Evolutionary conservation across 352 stramenopile species (phyloP).

Genomic region (Globisporangium barbulae): DNA sequence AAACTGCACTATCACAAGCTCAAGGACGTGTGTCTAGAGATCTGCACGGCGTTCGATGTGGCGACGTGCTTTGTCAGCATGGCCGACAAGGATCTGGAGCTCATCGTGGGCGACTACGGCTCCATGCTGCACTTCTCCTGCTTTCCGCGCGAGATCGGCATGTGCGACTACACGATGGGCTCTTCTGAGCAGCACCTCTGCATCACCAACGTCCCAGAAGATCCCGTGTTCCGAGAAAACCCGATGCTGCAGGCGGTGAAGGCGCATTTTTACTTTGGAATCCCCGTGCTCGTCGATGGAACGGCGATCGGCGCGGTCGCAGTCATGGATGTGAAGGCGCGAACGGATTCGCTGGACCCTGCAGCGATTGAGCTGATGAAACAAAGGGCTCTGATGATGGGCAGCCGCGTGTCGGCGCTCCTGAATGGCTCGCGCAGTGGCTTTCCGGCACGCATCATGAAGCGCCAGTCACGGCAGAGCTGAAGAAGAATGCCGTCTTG

Average conservation of each 20-base stretch:
- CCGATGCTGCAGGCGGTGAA: slow-evolving; percentile 21
- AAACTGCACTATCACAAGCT: slow-evolving; percentile 26
- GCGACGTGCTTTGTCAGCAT: slow-evolving; percentile 22
- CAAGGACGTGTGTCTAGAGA: slow-evolving; percentile 11
- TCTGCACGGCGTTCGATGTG: slow-evolving; percentile 8
- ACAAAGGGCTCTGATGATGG: slow-evolving; percentile 9
- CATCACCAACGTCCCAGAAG: slow-evolving; percentile 5
- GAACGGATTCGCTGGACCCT: background rate
- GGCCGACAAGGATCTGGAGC: slow-evolving; percentile 16
- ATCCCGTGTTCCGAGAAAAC: slow-evolving; percentile 22
- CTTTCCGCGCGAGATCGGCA: slow-evolving; percentile 26
- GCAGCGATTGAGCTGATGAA: slow-evolving; percentile 4
- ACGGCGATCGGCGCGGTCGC: slow-evolving; percentile 22
- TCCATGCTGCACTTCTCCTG: slow-evolving; percentile 27
- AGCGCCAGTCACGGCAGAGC: slow-evolving; percentile 3
- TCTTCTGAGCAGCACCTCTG: slow-evolving; percentile 13
- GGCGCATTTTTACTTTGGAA: slow-evolving; percentile 24
- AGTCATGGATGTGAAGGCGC: slow-evolving; percentile 17
- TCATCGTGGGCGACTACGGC: slow-evolving; percentile 24
- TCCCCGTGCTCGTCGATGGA: slow-evolving; percentile 14
- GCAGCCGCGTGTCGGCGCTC: slow-evolving; percentile 11
- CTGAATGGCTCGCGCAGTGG: background rate
- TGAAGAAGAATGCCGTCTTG: background rate
- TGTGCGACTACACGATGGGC: slow-evolving; percentile 27
- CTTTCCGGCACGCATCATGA: slow-evolving; percentile 10